Base-by-base conservation (phyloP, 768 basidiomycete species). In the Collybiopsis confluens region DNA sequence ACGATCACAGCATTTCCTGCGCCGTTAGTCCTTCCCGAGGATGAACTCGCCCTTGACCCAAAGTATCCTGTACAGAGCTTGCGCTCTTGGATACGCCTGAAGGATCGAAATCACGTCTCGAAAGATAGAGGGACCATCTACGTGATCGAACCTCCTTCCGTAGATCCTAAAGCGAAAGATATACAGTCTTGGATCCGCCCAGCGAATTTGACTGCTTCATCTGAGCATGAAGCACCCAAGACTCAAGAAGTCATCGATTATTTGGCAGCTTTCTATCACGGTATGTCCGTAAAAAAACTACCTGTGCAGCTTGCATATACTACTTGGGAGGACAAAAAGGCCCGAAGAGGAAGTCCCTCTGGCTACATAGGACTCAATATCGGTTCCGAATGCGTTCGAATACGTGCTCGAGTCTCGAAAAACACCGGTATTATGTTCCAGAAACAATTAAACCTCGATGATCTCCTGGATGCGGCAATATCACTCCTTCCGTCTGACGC, bases 381-480 rank as follows among this genome's bases (percentile, higher is more conserved):
- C 8, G 42, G 59, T 2, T 64, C 63, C 11, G 70, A 71, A 58
- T 66, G 63, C 36, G 55, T 70, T 16, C 61, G 71, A 13, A 69
- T 73, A 44, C 68, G 71, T 24, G 62, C 67, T 1, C 62, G 70
- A 9, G 59, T 64, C 13, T 65, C 66, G 4, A 33, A 33, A 48
- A 33, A 48, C 30, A 45, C 44, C 13, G 67, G 68, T 37, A 54
- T 57, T 0, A 49, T 61, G 3, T 73, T 68, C 55, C 36, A 52
- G 11, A 60, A 61, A 11, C 71, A 73, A 45, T 62, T 73, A 30
- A 70, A 71, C 46, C 60, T 73, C 9, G 65, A 73, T 40, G 71
- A 71, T 57, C 59, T 71, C 9, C 65, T 73, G 21, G 71, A 73
- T 20, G 66, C 62, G 16, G 69, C 71, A 11, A 70, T 70, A 33